Base-by-base conservation (phyloP, 2,329 filamentous ascomycete genomes). In the Aspergillus sergii region DNA sequence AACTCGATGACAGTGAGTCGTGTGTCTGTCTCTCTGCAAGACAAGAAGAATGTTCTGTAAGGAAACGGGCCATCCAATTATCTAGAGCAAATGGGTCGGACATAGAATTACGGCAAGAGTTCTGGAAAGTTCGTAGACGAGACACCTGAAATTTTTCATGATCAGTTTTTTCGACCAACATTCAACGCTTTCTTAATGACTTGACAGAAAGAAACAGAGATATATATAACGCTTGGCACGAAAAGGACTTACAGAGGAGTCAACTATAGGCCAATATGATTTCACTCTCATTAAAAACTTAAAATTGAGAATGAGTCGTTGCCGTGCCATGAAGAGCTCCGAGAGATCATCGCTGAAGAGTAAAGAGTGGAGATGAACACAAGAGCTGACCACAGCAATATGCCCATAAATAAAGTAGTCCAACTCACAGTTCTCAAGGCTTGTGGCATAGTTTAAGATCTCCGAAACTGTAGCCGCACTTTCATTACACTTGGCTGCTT, bases 51-150 rank as follows among this genome's bases (percentile, higher is more conserved):
- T 70, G 66, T 34, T 71, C 68, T 1, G 64, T 70, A n/a, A 71
- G 58, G 48, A 71, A 71, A 4, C 68, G 68, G 11, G 66, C 68
- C 67, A 71, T 69, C 69, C 69, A 71, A 46, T 70, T 69, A 32
- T 71, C 69, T 21, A 68, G 36, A 2, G 61, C 63, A 53, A 71
- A 71, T 1, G 69, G 63, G 45, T 70, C 64, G 8, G 64, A 67
- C 45, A 68, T 62, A 4, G 67, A 66, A 54, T 64, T 64, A 26
- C 63, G 60, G 32, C 68, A 71, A 28, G 45, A 67, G 10, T 66
- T 68, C 32, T 71, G 67, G 56, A 71, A 71, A 1, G 60, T 64
- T n/a, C 68, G 62, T 28, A 71, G 65, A n/a, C 64, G 67, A 28
- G 62, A 51, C 7, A 68, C 57, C 69, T 71, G 36, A 3, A 23